phyloP scores from a whole-genome alignment of 495 filamentous ascomycete genomes.

The Penicillium parvum region DNA sequence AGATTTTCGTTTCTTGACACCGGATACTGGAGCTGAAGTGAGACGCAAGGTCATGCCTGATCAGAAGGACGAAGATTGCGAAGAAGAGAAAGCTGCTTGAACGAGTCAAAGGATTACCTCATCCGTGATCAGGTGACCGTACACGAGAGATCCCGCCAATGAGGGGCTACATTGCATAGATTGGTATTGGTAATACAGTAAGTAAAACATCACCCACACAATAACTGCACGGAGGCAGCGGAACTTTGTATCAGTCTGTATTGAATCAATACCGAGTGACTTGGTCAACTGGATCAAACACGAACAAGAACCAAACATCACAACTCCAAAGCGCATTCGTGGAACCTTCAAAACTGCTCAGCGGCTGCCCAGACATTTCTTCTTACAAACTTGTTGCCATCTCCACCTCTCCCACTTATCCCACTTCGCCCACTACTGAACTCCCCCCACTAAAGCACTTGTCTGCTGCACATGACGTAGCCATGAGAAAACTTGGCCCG shows the following conservation, averaged over 20 bases:
- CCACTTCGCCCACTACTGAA: too few relatives aligned
- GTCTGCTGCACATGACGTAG: slow-evolving; percentile 39
- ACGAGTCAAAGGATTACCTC: too few relatives aligned
- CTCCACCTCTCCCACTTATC: too few relatives aligned
- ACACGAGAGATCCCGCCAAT: slow-evolving; percentile 18
- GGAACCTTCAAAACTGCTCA: too few relatives aligned
- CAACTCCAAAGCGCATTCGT: too few relatives aligned
- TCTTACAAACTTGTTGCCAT: slow-evolving; percentile 8
- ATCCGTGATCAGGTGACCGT: slow-evolving; percentile 12
- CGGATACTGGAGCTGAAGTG: slow-evolving; percentile 43
- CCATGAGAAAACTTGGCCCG: slow-evolving; percentile 31
- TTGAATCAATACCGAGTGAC: slow-evolving; percentile 4
- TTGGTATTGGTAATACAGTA: slow-evolving; percentile 18
- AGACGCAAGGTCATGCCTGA: slow-evolving; percentile 43
- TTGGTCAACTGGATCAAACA: too few relatives aligned
- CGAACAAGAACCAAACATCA: too few relatives aligned
- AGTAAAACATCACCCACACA: not conserved
- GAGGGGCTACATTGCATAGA: slow-evolving; percentile 1
- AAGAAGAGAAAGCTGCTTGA: not conserved
- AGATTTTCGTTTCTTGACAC: slow-evolving; percentile 39
- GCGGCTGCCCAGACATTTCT: too few relatives aligned
- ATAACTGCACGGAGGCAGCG: not conserved
- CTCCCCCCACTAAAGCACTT: slow-evolving; percentile 3
- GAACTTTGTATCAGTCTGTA: slow-evolving; percentile 9
- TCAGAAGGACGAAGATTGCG: not conserved